phyloP scores from a whole-genome alignment of 371 early-diverging fungal genomes.

The Mucor irregularis region DNA sequence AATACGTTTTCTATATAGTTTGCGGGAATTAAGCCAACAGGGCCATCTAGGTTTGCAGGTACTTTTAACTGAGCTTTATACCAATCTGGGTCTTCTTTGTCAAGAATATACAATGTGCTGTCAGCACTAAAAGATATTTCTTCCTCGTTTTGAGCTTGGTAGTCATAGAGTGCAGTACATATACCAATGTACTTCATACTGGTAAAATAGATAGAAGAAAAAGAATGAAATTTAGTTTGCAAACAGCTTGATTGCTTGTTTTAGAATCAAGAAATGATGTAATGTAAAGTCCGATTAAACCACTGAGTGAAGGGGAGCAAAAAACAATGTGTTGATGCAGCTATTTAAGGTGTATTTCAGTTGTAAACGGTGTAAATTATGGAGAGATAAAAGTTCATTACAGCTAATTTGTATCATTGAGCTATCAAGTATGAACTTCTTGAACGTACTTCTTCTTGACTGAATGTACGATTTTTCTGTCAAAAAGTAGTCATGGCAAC shows the following conservation, averaged over 20 bases:
- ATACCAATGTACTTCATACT: slow-evolving; percentile 46
- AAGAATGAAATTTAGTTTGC: neutral
- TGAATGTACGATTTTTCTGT: too few species aligned
- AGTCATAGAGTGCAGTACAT: slow-evolving; percentile 69
- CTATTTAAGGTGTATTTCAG: too few species aligned
- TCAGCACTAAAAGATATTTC: slow-evolving; percentile 83
- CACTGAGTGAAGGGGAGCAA: too few species aligned
- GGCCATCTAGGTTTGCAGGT: slow-evolving; percentile 40
- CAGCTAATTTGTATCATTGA: too few species aligned
- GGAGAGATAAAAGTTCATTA: too few species aligned
- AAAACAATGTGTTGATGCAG: too few species aligned
- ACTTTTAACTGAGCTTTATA: slow-evolving; percentile 71
- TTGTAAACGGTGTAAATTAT: too few species aligned
- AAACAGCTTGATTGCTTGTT: slow-evolving; percentile 2
- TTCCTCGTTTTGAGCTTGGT: slow-evolving; percentile 74
- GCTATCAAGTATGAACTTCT: too few species aligned
- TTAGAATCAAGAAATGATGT: neutral
- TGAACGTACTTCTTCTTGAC: too few species aligned
- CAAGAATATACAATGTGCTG: slow-evolving; percentile 70
- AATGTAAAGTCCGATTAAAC: neutral
- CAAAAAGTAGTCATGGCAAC: too few species aligned
- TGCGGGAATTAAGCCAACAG: slow-evolving; percentile 76
- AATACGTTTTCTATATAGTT: slow-evolving; percentile 72
- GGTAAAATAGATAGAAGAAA: slow-evolving; percentile 1
- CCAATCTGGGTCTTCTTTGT: slow-evolving; percentile 75